Base-by-base conservation (phyloP, 768 basidiomycete genomes). In the Pilatotrama ljubarskyi region DNA sequence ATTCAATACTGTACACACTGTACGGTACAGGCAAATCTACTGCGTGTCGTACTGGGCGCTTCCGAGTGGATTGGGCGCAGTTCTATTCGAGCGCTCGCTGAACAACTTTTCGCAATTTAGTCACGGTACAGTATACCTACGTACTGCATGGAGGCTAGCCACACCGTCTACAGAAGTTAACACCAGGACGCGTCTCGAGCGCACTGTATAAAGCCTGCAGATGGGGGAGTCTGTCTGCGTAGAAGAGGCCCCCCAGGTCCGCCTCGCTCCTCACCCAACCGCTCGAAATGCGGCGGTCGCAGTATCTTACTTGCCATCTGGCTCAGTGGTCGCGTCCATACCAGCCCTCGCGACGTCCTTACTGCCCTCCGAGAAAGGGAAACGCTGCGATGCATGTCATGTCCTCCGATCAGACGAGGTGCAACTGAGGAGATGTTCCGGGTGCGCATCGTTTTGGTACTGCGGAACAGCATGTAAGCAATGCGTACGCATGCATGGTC, bases 381-480 rank as follows among this genome's bases (percentile, higher is more conserved):
- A 69, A 18, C 76, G 90, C 61, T 93, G 91, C 64, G 90, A 93
- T 68, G 68, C 72, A 25, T 92, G 90, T 66, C 80, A 85, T 63
- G 72, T 74, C 3, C 52, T 71, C 4, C 66, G 75, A 3, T 61
- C 70, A 18, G 69, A 73, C 37, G 59, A 51, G 17, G 61, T 64
- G 13, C 67, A 59, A 35, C 76, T 91, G 43, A 80, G 75, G 61
- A 78, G 77, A 68, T 93, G 90, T 63, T 78, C 82, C 4, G 84
- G 85, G 13, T 92, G 91, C 64, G 81, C 78, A 15, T 78, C 81
- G 0, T 89, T 87, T 68, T 91, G 84, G 82, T 93, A 93, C 67
- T 93, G 91, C 65, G 79, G 81, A 62, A 62, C 75, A 22, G 65
- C 75, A 70, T 93, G 91, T 91, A 70, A 71, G 82, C 66, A 52